These are phyloP conservation scores for Russula ochroleuca DNA, from an alignment of 768 basidiomycete genomes.

Conservation along the genomic window DNA sequence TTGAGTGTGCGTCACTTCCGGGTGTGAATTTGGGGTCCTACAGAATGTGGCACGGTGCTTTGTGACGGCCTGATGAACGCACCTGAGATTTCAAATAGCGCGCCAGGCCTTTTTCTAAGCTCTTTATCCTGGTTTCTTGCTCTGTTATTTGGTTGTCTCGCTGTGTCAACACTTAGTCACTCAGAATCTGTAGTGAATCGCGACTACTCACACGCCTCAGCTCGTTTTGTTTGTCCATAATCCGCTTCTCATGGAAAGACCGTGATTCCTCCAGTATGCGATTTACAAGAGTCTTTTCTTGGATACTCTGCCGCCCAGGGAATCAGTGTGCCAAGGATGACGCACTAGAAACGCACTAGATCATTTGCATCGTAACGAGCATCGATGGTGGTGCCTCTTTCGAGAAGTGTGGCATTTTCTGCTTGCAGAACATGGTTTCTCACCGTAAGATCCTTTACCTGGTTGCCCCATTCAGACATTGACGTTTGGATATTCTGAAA, in stretches of 20 bases:
- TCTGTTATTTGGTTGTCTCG: slow-evolving; percentile 35
- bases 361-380: slow-evolving; percentile 34
- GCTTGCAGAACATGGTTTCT: slow-evolving; percentile 29
- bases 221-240: slow-evolving; percentile 37
- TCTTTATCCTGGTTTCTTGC: slow-evolving; percentile 32
- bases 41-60: neutral
- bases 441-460: slow-evolving; percentile 29
- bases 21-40: slow-evolving; percentile 26
- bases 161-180: slow-evolving; percentile 25
- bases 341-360: slow-evolving; percentile 28
- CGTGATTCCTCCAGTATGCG: slow-evolving; percentile 34
- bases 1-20: slow-evolving; percentile 29
- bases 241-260: slow-evolving; percentile 35
- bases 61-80: neutral
- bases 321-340: neutral
- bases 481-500: slow-evolving; percentile 27
- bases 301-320: slow-evolving; percentile 29
- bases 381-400: slow-evolving; percentile 31
- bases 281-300: slow-evolving; percentile 35
- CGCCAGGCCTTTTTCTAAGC: slow-evolving; percentile 33
- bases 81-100: slow-evolving; percentile 34
- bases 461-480: slow-evolving; percentile 26
- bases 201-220: slow-evolving; percentile 33
- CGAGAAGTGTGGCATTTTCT: slow-evolving; percentile 27
- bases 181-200: neutral